Base-by-base conservation (phyloP, 2,329 filamentous ascomycete genomes). In the Nemania abortiva region DNA sequence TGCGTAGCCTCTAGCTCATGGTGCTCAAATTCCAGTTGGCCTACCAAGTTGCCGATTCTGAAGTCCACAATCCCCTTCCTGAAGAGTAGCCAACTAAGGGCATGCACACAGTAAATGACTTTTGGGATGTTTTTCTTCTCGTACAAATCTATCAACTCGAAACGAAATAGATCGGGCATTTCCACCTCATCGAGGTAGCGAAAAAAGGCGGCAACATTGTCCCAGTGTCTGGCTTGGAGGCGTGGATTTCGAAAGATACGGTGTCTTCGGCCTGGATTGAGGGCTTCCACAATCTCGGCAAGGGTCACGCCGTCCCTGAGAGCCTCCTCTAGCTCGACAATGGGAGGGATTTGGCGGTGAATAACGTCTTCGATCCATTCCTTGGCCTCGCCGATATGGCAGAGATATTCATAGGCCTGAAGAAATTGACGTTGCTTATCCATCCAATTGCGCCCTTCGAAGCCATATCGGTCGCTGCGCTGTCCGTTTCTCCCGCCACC, bases 71-170 rank as follows among this genome's bases (percentile, higher is more conserved):
- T 94, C 1, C 96, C 95, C 79, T 98, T 96, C 57, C 96, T 91
- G 81, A 93, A 98, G 11, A 99, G 86, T n/a, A 99, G 86, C 94
- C 95, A 99, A 79, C 95, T 98, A 20, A 99, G 85, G 0, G 96
- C 96, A 77, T 99, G 96, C 61, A 99, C 96, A 79, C 96, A 99
- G 83, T 99, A 97, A 70, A 99, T 99, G 78, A 98, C 97, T 81
- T 98, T 99, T 3, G 96, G 96, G 1, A 98, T 97, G 76, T 99
- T 99, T 83, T 99, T 99, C 85, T 98, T 99, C 82, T 99, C 97
- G 83, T 99, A 99, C 13, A 99, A 84, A 81, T 99, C 96, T 72
- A 98, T 97, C 54, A 98, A 86, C 80, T 99, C 96, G 80, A 99
- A 99, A 66, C 95, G 90, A 80, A 99, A 99, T 20, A 99, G 87